Conservation (phyloP, 352 stramenopile species). For the Phytopythium sindhum region DNA sequence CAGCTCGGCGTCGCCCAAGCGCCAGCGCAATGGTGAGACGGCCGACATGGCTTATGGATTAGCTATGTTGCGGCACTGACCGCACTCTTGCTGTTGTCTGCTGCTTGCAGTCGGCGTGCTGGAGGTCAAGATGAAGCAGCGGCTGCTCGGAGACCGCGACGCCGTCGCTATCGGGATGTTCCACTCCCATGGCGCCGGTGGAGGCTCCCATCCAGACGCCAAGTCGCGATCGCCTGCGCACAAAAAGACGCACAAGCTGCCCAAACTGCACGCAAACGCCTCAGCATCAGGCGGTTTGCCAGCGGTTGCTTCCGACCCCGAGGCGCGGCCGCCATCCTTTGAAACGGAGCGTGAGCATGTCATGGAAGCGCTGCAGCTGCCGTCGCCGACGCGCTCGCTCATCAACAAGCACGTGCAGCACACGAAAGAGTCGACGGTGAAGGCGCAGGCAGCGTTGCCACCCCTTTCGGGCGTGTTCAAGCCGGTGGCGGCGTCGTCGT, state of each 20-base stretch:
- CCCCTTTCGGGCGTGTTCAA: conserved; percentile 58
- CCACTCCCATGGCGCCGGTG: conserved; percentile 8
- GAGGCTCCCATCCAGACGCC: neutral
- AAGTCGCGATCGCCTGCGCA: conserved; percentile 12
- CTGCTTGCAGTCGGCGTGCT: conserved; percentile 39
- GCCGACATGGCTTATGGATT: neutral
- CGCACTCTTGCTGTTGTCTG: neutral
- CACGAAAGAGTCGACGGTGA: conserved; percentile 34
- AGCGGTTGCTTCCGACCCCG: conserved; percentile 3
- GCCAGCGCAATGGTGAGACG: conserved; percentile 50
- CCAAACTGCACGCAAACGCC: conserved; percentile 21
- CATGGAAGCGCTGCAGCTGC: conserved; percentile 51
- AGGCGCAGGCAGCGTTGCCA: conserved; percentile 30
- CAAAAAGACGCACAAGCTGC: conserved; percentile 53
- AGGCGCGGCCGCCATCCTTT: conserved; percentile 33
- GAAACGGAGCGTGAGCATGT: conserved; percentile 38
- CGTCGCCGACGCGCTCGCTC: conserved; percentile 53
- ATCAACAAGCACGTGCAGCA: conserved; percentile 52
- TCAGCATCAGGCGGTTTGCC: conserved; percentile 14
- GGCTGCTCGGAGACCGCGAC: conserved; percentile 41
- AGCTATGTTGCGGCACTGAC: neutral
- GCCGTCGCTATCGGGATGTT: conserved; percentile 48
- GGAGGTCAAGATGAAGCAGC: conserved; percentile 70
- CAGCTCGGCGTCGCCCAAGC: conserved; percentile 20
- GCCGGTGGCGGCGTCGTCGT: conserved; percentile 26